Base-by-base conservation (phyloP, 441 rosid genomes). In the Erodium texanum region DNA sequence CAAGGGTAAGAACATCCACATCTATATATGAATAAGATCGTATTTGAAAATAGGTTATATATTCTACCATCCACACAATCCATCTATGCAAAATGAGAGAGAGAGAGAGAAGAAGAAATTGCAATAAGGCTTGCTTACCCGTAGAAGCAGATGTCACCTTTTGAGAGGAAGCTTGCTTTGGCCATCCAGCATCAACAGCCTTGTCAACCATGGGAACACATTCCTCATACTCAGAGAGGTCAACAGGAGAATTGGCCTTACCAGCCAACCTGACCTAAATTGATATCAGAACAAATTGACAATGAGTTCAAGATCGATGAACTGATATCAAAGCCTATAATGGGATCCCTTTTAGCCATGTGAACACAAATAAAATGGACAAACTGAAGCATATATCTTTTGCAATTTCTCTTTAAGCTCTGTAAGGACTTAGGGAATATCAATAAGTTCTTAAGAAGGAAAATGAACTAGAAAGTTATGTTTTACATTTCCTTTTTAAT, bases 131-230 rank as follows among this genome's bases (percentile, higher is more conserved):
- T 67, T 65, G 68, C 81, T 72, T 74, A 88, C 98, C 93, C 87
- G 81, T 82, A 43, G 93, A 82, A 75, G 85, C 79, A 54, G 79
- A 65, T 70, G 80, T 77, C 77, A 6, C 6, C 43, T 76, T 81
- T 70, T 77, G 86, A 34, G 75, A 62, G 6, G 92, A 72, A 1
- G 85, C 69, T 74, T 83, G 90, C 80, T 85, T 89, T 78, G 86
- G 86, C 96, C 98, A 95, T 66, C 82, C 76, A 69, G 92, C 82
- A 69, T 92, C 93, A 50, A 95, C 99, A 34, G 92, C 92, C 80
- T 95, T 95, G 81, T 95, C 99, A 73, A 95, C 93, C 97, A 92
- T 90, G n/a, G 99, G 99, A 65, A 90, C 93, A 71, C 85, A 92
- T 74, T 95, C 98, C 84, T 92, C 99, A 76, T 92, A 92, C 27